Conservation (phyloP, 1,284 basidiomycete genomes). For the Puccinia novopanici region DNA sequence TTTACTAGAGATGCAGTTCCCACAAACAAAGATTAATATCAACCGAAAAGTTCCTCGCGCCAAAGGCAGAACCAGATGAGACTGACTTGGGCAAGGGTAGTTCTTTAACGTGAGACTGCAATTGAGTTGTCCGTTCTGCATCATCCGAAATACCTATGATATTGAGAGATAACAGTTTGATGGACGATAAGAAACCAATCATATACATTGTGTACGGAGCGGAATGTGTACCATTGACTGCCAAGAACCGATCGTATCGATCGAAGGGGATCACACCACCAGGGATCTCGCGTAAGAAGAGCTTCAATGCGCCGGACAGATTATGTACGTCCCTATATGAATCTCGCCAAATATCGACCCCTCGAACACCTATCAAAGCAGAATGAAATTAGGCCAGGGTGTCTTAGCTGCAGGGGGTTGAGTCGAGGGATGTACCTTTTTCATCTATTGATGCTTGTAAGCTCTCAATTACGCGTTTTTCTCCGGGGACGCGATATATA, state of each 20-base stretch:
- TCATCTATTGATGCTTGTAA: slow-evolving; percentile 47
- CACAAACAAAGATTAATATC: not conserved
- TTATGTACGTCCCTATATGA: slow-evolving; percentile 42
- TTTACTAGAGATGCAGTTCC: slow-evolving; percentile 16
- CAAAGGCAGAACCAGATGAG: not conserved
- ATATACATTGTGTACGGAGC: no score
- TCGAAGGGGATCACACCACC: slow-evolving; percentile 48
- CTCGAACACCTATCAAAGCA: slow-evolving; percentile 13
- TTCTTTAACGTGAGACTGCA: slow-evolving; percentile 39
- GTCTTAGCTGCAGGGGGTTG: no score
- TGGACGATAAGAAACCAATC: no score
- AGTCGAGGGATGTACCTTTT: slow-evolving; percentile 16
- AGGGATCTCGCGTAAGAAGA: slow-evolving; percentile 47
- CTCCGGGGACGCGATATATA: slow-evolving; percentile 42
- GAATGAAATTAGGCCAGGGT: not conserved
- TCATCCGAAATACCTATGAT: slow-evolving; percentile 25
- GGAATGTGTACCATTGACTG: slow-evolving; percentile 43
- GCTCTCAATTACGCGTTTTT: slow-evolving; percentile 45
- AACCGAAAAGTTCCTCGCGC: no score
- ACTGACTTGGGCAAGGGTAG: slow-evolving; percentile 44
- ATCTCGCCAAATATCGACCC: slow-evolving; percentile 45
- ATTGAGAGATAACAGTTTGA: not conserved
- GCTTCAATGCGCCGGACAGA: slow-evolving; percentile 39
- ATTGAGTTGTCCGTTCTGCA: not conserved
- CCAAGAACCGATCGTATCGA: slow-evolving; percentile 45